Base-by-base conservation (phyloP, 805 yeast genomes). In the Monosporozyma solicola region DNA sequence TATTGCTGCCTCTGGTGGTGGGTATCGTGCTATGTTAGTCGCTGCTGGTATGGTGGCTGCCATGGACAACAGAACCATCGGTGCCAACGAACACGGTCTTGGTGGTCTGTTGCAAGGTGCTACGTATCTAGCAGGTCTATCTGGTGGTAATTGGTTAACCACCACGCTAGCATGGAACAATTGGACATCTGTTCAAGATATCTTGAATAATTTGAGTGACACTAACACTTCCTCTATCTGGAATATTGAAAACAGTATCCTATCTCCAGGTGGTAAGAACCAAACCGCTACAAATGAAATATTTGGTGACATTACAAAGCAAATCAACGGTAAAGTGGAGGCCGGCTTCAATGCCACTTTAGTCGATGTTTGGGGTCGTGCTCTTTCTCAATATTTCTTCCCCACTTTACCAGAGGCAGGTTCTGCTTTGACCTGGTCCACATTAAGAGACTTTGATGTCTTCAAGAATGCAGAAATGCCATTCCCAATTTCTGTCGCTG, bases 41-140 rank as follows among this genome's bases (percentile, higher is more conserved):
- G 96, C 95, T 3, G 96, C 95, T 15, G 96, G 96, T 41, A 81
- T 83, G 65, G 70, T 89, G 25, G 74, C 92, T 2, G 96, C 92
- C 0, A 69, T 87, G 85, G 97, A 89, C 65, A 80, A 82, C 61
- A 73, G 95, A 58, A 83, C 94, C 2, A 68, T 61, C 10, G 78
- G 76, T 53, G 76, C 82, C 15, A 73, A 81, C 3, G 71, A 70
- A 27, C 72, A 75, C 4, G 85, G 86, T 15, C 66, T 88, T 41
- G 91, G 92, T 37, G 95, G 96, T 3, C 68, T 89, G 24, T 69
- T 88, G 39, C 89, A 85, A 61, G 71, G 85, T 6, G 64, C 88
- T 1, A 79, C 86, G 11, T 89, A 90, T 63, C 66, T 89, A 4
- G 71, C 87, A 7, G 95, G 92, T 7, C 75, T 88, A 35, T 83